Evolutionary conservation across 2,329 filamentous ascomycete species (phyloP).

Genomic region (Scedosporium dehoogii): DNA sequence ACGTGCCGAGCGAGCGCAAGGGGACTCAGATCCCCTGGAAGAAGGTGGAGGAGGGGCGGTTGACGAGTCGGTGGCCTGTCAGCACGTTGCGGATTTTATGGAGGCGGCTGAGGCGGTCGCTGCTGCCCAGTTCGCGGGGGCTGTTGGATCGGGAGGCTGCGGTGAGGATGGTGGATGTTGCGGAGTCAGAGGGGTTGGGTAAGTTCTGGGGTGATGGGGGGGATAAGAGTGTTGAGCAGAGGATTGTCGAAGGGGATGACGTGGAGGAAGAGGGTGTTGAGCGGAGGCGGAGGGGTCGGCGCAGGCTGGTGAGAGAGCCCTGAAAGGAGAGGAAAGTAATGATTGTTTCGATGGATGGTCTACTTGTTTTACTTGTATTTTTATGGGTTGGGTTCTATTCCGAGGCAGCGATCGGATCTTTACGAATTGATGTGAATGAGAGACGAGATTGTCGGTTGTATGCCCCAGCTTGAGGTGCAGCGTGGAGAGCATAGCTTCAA

Average conservation of each 20-base stretch:
- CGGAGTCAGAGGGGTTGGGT: neutral
- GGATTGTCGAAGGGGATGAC: neutral
- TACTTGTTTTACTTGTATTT: too few species aligned
- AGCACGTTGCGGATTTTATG: constrained; percentile 1
- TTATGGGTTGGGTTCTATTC: too few species aligned
- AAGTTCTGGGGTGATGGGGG: neutral
- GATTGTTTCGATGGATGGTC: too few species aligned
- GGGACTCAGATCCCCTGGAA: neutral
- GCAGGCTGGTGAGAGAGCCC: neutral
- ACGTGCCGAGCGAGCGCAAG: neutral
- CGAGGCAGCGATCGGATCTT: too few species aligned
- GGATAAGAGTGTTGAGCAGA: neutral
- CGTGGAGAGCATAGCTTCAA: too few species aligned
- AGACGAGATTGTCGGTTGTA: too few species aligned
- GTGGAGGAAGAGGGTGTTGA: neutral
- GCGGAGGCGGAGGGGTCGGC: neutral
- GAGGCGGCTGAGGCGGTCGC: neutral
- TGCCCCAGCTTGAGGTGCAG: too few species aligned
- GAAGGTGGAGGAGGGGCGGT: neutral
- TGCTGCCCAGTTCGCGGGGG: neutral
- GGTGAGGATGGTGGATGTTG: neutral
- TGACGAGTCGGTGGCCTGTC: neutral
- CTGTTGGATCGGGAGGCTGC: neutral
- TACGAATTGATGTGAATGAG: too few species aligned
- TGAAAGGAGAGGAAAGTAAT: too few species aligned